Conservation (phyloP, 345 rosid species). For the Gossypium arboreum region DNA sequence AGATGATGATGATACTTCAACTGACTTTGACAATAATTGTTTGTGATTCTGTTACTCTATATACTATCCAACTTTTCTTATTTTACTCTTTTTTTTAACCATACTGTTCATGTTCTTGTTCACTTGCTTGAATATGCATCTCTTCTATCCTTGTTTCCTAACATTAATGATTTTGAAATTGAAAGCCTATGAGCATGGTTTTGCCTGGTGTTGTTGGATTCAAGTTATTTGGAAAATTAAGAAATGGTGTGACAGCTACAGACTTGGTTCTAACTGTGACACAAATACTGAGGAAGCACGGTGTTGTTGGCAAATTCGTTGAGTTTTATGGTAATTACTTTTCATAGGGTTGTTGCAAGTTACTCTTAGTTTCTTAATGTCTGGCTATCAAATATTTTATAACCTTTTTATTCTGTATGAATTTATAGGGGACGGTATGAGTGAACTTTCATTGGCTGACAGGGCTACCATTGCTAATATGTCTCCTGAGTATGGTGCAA, state of each 20-base stretch:
- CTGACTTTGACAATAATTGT: background rate
- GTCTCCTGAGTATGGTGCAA: conserved; percentile 99
- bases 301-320: conserved; percentile 98
- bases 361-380: conserved; percentile 4
- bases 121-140: background rate
- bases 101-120: background rate
- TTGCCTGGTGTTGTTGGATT: conserved; percentile 99
- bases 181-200: conserved; percentile 99
- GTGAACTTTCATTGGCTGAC: conserved; percentile 87
- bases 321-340: conserved; percentile 82
- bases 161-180: conserved; percentile 6
- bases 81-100: background rate
- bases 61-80: background rate
- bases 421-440: conserved; percentile 83
- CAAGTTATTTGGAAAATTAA: conserved; percentile 78
- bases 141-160: background rate
- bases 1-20: background rate
- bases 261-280: conserved; percentile 97
- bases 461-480: conserved; percentile 98
- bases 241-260: conserved; percentile 92
- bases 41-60: background rate
- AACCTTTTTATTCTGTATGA: background rate
- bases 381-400: background rate
- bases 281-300: conserved; percentile 97
- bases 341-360: conserved; percentile 16